Conservation (phyloP, 768 basidiomycete genomes). For the Strobilomyces echinocephalus region DNA sequence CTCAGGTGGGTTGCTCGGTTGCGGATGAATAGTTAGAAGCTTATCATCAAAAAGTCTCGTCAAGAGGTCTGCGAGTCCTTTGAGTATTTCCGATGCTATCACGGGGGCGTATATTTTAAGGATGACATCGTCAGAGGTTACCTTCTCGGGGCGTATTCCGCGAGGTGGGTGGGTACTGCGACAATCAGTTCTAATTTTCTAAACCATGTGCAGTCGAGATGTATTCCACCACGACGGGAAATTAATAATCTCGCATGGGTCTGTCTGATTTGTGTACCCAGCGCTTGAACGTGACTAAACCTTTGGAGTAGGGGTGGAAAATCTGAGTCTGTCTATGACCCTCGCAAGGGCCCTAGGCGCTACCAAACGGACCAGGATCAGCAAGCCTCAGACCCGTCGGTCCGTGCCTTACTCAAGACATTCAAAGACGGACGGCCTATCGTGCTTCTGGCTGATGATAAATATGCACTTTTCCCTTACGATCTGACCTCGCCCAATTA, state of each 20-base stretch:
- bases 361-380: conserved; percentile 59
- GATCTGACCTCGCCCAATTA: conserved; percentile 49
- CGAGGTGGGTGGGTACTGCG: conserved; percentile 42
- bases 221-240: conserved; percentile 58
- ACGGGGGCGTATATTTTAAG: conserved; percentile 70
- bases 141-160: conserved; percentile 65
- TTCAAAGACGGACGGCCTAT: conserved; percentile 53
- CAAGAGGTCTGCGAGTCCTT: conserved; percentile 83
- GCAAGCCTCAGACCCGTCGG: conserved; percentile 61
- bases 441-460: conserved; percentile 69
- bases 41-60: conserved; percentile 48
- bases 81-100: conserved; percentile 64
- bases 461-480: conserved; percentile 69
- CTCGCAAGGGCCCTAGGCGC: conserved; percentile 35
- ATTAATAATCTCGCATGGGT: conserved; percentile 85
- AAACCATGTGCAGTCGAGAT: conserved; percentile 52
- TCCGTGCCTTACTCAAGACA: conserved; percentile 61
- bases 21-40: background rate
- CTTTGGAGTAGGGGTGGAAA: conserved; percentile 55
- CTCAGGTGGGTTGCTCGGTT: conserved; percentile 31
- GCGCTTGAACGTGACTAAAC: background rate
- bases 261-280: conserved; percentile 16
- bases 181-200: conserved; percentile 6
- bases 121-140: conserved; percentile 67
- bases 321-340: conserved; percentile 50